Conservation (phyloP, 352 stramenopile species). For the Phytophthora brassicae region DNA sequence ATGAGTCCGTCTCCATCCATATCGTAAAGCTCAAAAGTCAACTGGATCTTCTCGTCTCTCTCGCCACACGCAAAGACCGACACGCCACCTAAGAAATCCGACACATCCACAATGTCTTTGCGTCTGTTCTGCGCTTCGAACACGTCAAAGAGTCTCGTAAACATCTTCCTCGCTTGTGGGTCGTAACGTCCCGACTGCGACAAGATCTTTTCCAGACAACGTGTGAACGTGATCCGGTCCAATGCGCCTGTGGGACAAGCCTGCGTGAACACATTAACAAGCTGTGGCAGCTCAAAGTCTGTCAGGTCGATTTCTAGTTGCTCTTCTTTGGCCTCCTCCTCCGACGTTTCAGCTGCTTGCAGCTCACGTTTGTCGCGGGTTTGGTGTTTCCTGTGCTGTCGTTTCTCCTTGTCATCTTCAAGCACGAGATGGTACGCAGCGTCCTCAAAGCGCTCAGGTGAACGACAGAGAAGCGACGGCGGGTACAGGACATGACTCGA, state of each 20-base stretch:
- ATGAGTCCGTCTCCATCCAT: constrained; percentile 84
- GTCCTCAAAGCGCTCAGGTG: constrained; percentile 53
- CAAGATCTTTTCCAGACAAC: constrained; percentile 80
- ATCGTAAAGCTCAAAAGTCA: constrained; percentile 89
- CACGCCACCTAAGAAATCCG: constrained; percentile 79
- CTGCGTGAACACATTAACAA: constrained; percentile 84
- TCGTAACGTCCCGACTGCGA: constrained; percentile 82
- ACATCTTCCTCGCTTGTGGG: constrained; percentile 67
- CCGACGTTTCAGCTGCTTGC: constrained; percentile 16
- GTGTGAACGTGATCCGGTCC: constrained; percentile 67
- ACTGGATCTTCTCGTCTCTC: constrained; percentile 80
- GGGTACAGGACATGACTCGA: constrained; percentile 58
- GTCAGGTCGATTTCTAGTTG: constrained; percentile 68
- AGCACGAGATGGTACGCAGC: constrained; percentile 50
- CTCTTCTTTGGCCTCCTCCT: constrained; percentile 28
- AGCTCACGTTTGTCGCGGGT: constrained; percentile 21
- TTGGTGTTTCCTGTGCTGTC: constrained; percentile 18
- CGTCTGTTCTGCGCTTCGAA: constrained; percentile 58
- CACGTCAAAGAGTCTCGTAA: constrained; percentile 75
- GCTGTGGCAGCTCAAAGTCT: constrained; percentile 81
- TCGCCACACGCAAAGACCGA: constrained; percentile 83
- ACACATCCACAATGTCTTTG: constrained; percentile 71
- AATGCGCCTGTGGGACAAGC: constrained; percentile 73
- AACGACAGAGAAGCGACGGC: constrained; percentile 62
- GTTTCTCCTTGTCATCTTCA: constrained; percentile 10